Evolutionary conservation across 2,329 filamentous ascomycete genomes (phyloP), one percentile per base, ranked within the genome.

Genomic region (Neonectria hederae): DNA sequence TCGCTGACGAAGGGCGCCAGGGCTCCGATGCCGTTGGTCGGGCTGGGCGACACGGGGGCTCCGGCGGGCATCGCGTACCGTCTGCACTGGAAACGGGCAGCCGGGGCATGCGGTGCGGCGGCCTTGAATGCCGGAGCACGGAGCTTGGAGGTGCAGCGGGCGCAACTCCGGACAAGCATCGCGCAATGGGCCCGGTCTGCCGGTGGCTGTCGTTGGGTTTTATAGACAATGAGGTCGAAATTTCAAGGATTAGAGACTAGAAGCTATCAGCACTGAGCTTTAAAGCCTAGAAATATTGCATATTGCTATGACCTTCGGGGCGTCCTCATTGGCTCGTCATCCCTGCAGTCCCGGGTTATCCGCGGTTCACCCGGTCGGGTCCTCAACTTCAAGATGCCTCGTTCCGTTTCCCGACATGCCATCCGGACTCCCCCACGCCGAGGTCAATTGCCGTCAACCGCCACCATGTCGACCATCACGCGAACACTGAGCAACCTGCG

Each of bases 401-500:
- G 30, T 58, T 55, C 62, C 54, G 62, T 63, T 63, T 54, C 46
- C 65, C 61, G 54, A 54, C 56, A 30, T 48, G 53, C 52, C 65
- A 66, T 62, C 51, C 55, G 38, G 61, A 53, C 53, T 40, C 54
- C 48, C 51, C 54, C 52, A 65, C 65, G 57, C 62, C 57, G 65
- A 68, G 65, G 61, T 70, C 68, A 73, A 76, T 76, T 75, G 74
- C 65, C 71, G 59, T 68, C 63, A 69, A 68, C 78, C 77, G 78
- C 79, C 76, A 80, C 79, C 79, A 99, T 99, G 96, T 98, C 96
- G 85, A 97, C 93, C 65, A 84, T 97, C 75, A 81, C 90, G 71
- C 91, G 96, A 82, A 97, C 95, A 26, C 82, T 97, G 76, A 87
- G 90, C 81, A 97, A 97, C 80, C 79, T 97, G 78, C 90, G 93